These are phyloP conservation scores for Inonotus obliquus DNA, from an alignment of 1,284 basidiomycete genomes.

Conservation along the genomic window DNA sequence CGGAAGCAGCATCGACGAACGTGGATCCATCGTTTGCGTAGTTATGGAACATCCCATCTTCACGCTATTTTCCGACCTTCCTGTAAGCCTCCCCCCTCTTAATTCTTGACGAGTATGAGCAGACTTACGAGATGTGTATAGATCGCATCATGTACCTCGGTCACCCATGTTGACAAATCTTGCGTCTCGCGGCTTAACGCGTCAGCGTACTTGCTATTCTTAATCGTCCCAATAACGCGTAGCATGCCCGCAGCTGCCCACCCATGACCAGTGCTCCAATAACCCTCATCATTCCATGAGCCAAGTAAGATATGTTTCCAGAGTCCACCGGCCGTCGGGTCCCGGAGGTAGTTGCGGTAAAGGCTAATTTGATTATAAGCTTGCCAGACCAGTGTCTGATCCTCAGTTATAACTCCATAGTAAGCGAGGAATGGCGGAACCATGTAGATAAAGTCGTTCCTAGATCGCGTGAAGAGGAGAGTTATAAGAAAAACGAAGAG, in stretches of 20 bases:
- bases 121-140: conserved; percentile 43
- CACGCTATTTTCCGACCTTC: neutral
- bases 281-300: conserved; percentile 48
- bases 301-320: conserved; percentile 73
- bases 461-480: neutral
- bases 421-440: conserved; percentile 90
- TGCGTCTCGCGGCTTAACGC: conserved; percentile 48
- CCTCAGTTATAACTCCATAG: conserved; percentile 70
- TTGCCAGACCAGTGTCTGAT: conserved; percentile 60
- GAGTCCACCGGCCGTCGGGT: conserved; percentile 43
- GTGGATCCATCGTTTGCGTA: conserved; percentile 59
- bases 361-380: conserved; percentile 78
- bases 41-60: conserved; percentile 60
- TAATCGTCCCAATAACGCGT: conserved; percentile 72
- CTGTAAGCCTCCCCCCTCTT: neutral
- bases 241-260: conserved; percentile 87
- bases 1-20: conserved; percentile 74
- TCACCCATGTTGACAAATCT: conserved; percentile 63
- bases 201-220: conserved; percentile 51
- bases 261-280: conserved; percentile 79
- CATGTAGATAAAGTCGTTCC: conserved; percentile 75
- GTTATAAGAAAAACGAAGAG: neutral
- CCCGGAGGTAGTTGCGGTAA: conserved; percentile 67
- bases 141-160: conserved; percentile 69
- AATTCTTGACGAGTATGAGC: neutral